These are phyloP conservation scores for Bryum argenteum DNA, from an alignment of 225 moss, liverwort and hornwort species.

Conservation along the genomic window DNA sequence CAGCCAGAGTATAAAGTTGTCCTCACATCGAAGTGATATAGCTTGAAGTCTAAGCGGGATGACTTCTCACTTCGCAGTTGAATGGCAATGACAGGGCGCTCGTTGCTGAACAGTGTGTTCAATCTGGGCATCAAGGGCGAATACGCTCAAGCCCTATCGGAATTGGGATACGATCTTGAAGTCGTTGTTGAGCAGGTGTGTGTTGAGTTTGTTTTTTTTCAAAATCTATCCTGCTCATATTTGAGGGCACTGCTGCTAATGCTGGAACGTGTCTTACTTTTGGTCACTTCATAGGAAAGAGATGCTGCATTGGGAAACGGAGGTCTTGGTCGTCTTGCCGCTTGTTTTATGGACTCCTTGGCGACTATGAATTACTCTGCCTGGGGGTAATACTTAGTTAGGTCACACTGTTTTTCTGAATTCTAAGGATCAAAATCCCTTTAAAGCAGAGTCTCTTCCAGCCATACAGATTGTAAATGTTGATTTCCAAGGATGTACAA, in stretches of 20 bases:
- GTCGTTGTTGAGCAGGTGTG: constrained; percentile 84
- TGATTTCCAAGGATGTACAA: background rate
- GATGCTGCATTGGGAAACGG: constrained; percentile 96
- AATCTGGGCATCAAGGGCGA: constrained; percentile 87
- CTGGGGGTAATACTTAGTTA: constrained; percentile 60
- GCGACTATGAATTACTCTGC: constrained; percentile 95
- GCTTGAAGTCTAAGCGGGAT: background rate
- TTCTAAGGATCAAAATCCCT: background rate
- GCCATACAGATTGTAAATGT: constrained; percentile 1
- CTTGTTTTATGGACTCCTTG: constrained; percentile 95
- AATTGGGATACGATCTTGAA: constrained; percentile 91
- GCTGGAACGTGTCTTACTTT: background rate
- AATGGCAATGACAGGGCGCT: constrained; percentile 64
- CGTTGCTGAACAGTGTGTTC: constrained; percentile 80
- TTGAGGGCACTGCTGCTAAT: constrained; percentile 4
- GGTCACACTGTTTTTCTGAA: constrained; percentile 17
- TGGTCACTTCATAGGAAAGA: constrained; percentile 62
- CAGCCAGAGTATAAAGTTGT: constrained; percentile 3
- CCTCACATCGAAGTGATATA: background rate
- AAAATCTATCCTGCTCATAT: background rate
- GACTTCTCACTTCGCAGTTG: constrained; percentile 24
- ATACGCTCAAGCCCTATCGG: constrained; percentile 80
- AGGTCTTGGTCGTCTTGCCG: constrained; percentile 88
- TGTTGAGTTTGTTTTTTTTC: constrained; percentile 2
- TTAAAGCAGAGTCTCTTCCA: constrained; percentile 20